Evolutionary conservation across 2,329 filamentous ascomycete genomes (phyloP), one percentile per base, ranked within the genome.

Genomic region (Leptographium lundbergii): DNA sequence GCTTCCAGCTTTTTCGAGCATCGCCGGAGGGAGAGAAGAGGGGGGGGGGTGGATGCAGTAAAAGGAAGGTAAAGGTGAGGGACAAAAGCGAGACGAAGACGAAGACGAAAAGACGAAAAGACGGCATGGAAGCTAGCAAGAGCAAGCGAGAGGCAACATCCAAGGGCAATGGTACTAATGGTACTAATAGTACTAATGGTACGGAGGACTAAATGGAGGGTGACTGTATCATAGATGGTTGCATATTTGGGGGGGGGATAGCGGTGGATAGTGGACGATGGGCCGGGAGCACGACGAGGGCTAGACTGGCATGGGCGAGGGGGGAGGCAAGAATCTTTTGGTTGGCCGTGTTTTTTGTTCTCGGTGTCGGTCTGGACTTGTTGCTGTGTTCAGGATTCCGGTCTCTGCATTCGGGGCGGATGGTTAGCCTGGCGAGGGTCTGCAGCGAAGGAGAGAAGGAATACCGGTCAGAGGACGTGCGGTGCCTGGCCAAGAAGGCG

Each of bases 61-160:
- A 34, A 59, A 58, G 54, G 61, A 56, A 63, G 62, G 62, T 54
- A 67, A 72, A 53, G 24, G 50, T 17, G 50, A 29, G 50, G 22
- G 47, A 50, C 11, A 24, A 13, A 22, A 22, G n/a, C n/a, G 47
- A 50, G 47, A 50, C 5, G 45, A 22, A 10, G 45, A 4, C 19
- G 27, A 29, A 52, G 11, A 22, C 10, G 19, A 29, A 32, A 52
- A 32, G 5, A 52, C 25, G 17, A 29, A 52, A 52, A 22, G 48
- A 17, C 45, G 45, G n/a, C 45, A 48, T 22, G 4, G 45, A 48
- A 22, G 45, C 45, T 48, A 48, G 45, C 45, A 48, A 48, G 45
- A 22, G 39, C 14, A 45, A 45, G 39, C 14, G 39, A 45, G 39
- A 34, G 32, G 32, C 32, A 34, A 34, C 32, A 34, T 34, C 32